Percentiles rank a stretch among this genome's conserved stretches.
These are phyloP conservation scores for Podaxis mareebaensis DNA, from an alignment of 768 basidiomycete species.

Conservation along the genomic window DNA sequence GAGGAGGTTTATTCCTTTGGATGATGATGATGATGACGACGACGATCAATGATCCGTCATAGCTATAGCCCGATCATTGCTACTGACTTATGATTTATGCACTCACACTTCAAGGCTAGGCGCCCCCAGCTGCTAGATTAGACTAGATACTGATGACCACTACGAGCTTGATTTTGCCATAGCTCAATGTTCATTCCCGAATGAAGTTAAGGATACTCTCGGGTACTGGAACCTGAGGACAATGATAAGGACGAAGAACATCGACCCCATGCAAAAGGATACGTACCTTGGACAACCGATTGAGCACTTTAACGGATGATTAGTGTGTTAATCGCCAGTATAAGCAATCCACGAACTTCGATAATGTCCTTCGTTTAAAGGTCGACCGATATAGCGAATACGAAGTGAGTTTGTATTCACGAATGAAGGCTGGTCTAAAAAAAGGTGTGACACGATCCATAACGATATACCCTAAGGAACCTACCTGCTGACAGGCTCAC, in stretches of 20 bases:
- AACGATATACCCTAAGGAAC: slow-evolving; percentile 31
- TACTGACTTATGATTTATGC: not conserved
- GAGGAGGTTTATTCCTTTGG: slow-evolving; percentile 48
- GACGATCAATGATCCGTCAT: slow-evolving; percentile 16
- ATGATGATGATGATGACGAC: slow-evolving; percentile 46
- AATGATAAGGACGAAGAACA: no score
- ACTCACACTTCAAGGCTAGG: not conserved
- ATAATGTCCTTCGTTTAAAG: slow-evolving; percentile 98
- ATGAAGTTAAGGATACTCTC: slow-evolving; percentile 85
- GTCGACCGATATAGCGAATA: slow-evolving; percentile 98
- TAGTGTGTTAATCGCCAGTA: slow-evolving; percentile 19
- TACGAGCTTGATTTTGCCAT: slow-evolving; percentile 98
- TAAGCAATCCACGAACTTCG: slow-evolving; percentile 65
- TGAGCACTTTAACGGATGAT: slow-evolving; percentile 60
- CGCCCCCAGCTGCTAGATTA: no score
- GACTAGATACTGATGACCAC: no score
- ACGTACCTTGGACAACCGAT: slow-evolving; percentile 77
- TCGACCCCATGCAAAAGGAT: no score
- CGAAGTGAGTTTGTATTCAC: slow-evolving; percentile 98
- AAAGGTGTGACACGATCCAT: slow-evolving; percentile 12
- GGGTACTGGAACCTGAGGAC: slow-evolving; percentile 61
- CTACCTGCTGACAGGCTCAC: slow-evolving; percentile 97
- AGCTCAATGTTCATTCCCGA: slow-evolving; percentile 90
- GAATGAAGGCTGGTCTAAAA: slow-evolving; percentile 90
- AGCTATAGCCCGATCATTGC: not conserved